Evolutionary conservation across 2,329 filamentous ascomycete species (phyloP).

Genomic region (Salinomyces thailandicus): DNA sequence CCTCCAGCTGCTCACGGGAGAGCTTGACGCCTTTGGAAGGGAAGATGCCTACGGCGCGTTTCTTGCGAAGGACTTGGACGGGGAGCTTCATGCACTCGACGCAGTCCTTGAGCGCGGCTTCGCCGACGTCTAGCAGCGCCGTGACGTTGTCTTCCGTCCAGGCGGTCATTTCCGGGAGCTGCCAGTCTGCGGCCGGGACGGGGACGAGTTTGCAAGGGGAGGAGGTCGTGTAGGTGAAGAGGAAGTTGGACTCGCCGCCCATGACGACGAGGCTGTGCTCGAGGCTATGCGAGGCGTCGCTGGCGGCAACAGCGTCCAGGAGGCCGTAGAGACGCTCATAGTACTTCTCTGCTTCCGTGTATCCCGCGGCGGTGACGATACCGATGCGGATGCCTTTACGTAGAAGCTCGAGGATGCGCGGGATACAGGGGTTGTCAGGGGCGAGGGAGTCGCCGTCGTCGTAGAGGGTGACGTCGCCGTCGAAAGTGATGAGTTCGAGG

Average conservation of each 20-base stretch:
- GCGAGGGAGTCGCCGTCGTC: slow-evolving; percentile 67
- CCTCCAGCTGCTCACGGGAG: slow-evolving; percentile 78
- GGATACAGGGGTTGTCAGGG: slow-evolving; percentile 65
- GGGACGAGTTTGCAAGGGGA: slow-evolving; percentile 58
- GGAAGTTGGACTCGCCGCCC: slow-evolving; percentile 92
- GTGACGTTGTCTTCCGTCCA: slow-evolving; percentile 71
- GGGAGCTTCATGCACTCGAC: slow-evolving; percentile 68
- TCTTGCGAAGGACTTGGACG: slow-evolving; percentile 74
- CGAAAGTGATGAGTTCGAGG: slow-evolving; percentile 83
- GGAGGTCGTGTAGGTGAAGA: slow-evolving; percentile 64
- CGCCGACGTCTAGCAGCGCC: slow-evolving; percentile 77
- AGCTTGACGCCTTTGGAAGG: slow-evolving; percentile 37
- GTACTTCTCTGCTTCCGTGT: slow-evolving; percentile 78
- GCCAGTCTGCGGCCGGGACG: slow-evolving; percentile 56
- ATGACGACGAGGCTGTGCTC: slow-evolving; percentile 79
- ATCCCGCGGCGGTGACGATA: slow-evolving; percentile 93
- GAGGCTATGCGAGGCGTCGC: slow-evolving; percentile 52
- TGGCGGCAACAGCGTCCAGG: slow-evolving; percentile 63
- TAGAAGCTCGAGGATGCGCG: slow-evolving; percentile 58
- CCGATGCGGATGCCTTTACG: slow-evolving; percentile 71
- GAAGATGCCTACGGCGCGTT: slow-evolving; percentile 51
- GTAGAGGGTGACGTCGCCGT: slow-evolving; percentile 95
- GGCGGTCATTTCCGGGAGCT: slow-evolving; percentile 64
- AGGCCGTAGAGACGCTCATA: slow-evolving; percentile 79
- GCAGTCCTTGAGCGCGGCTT: slow-evolving; percentile 72